Evolutionary conservation across 495 filamentous ascomycete species (phyloP), one percentile per base, ranked within the genome.

Genomic region (Hyaloscypha hepaticicola): DNA sequence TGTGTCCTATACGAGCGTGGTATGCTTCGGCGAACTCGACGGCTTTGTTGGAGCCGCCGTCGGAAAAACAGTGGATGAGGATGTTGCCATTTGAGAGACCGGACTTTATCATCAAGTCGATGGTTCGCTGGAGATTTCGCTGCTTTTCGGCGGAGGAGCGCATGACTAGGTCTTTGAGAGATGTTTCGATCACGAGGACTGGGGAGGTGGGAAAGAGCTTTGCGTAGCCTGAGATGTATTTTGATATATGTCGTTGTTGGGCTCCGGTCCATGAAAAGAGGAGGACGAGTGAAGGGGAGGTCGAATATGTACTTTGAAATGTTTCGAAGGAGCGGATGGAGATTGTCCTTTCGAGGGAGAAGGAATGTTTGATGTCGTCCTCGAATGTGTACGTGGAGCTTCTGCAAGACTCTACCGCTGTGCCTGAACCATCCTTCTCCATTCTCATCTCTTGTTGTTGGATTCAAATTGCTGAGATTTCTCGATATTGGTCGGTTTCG

Each of bases 1-100:
- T 48, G 7, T 7, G 2, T 9, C 34, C 61, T 2, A 45, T 55
- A 7, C 11, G 33, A 2, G 55, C 29, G 12, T 49, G 28, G n/a
- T 60, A 76, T 19, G 60, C 62, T 26, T 70, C 66, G 0, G 76
- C 75, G 19, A 77, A 68, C 49, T 65, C 65, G 7, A 74, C 68
- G 48, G 76, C 69, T 25, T 74, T 75, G 69, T 74, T 72, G 21
- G 73, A 71, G 24, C 76, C 76, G 48, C 76, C 76, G 64, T 77
- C 74, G 24, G 76, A 78, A 66, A 77, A 78, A 48, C 68, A 67
- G 66, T 78, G 77, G 1, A 78, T 55, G 14, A 77, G 62, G 48
- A 76, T 70, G 34, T 64, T 66, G 60, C 27, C 22, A 11, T 48
- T 28, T 26, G 4, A 26, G 45, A 29, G 7, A n/a, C 29, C 50